Evolutionary conservation across 441 rosid genomes (phyloP).

Genomic region (Manihot esculenta): DNA sequence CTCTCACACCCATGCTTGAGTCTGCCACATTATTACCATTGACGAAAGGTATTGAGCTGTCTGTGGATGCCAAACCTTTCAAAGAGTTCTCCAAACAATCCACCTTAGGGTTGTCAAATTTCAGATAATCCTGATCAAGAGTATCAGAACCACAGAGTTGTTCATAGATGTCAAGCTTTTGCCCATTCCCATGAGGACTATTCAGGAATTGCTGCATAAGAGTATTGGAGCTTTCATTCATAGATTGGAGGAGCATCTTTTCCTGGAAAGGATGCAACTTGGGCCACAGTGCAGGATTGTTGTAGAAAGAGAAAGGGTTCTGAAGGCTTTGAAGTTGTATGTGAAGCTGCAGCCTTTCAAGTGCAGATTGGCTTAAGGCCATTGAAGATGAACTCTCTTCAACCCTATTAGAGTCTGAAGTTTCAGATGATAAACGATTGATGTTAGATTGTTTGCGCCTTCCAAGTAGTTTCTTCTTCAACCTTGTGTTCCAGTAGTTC

Average conservation of each 20-base stretch:
- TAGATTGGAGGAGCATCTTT: conserved; percentile 41
- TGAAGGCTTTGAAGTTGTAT: conserved; percentile 81
- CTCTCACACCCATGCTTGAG: conserved; percentile 4
- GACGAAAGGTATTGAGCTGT: conserved; percentile 14
- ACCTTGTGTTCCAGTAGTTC: conserved; percentile 91
- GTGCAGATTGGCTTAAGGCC: conserved; percentile 68
- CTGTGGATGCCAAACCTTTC: conserved; percentile 23
- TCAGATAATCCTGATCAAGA: conserved; percentile 27
- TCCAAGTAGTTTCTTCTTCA: conserved; percentile 90
- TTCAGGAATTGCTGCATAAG: conserved; percentile 31
- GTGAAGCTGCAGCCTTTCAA: conserved; percentile 93
- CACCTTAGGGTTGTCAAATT: conserved; percentile 19
- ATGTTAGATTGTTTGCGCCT: conserved; percentile 58
- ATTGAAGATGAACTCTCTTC: conserved; percentile 43
- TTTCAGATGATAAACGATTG: conserved; percentile 29
- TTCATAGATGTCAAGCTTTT: conserved; percentile 17
- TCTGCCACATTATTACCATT: conserved; percentile 16
- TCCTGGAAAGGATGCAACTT: conserved; percentile 65
- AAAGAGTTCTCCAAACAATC: conserved; percentile 28
- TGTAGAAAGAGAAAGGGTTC: conserved; percentile 63
- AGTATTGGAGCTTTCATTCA: conserved; percentile 31
- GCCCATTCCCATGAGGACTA: conserved; percentile 24
- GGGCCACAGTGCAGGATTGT: conserved; percentile 76
- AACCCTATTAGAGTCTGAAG: conserved; percentile 24
- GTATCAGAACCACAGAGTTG: conserved; percentile 23